Conservation (phyloP, 2,329 filamentous ascomycete species). For the Epichloe brachyelytri region DNA sequence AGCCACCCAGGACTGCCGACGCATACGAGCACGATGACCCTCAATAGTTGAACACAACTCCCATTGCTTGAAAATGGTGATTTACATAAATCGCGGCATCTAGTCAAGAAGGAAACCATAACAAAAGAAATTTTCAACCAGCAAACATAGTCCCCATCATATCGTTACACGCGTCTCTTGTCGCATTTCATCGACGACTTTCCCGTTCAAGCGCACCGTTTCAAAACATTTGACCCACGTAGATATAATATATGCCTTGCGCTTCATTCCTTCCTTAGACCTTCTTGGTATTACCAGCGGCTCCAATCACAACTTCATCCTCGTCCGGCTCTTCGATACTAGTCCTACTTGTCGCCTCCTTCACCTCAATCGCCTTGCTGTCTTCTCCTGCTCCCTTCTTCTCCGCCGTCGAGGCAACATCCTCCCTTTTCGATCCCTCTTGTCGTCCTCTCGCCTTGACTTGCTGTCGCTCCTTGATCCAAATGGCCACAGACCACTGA, state of each 20-base stretch:
- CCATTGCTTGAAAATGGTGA: conserved; percentile 4
- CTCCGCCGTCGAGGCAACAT: conserved; percentile 1
- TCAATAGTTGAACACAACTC: neutral
- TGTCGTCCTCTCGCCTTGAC: conserved; percentile 15
- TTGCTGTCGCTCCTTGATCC: conserved; percentile 25
- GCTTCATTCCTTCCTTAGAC: neutral
- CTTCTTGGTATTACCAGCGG: neutral
- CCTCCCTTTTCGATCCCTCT: conserved; percentile 14
- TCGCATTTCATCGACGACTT: neutral
- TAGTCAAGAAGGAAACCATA: neutral
- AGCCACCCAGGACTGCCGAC: neutral
- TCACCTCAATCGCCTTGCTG: conserved; percentile 35
- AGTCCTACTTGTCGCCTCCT: conserved; percentile 39
- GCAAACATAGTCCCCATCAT: neutral
- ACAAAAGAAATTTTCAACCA: neutral
- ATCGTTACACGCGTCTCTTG: conserved; percentile 1
- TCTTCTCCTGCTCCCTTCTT: conserved; percentile 13
- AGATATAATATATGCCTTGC: neutral
- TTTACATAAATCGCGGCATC: conserved; percentile 2
- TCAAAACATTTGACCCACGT: neutral
- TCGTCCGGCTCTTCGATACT: conserved; percentile 49
- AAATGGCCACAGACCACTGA: conserved; percentile 47
- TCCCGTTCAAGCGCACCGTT: neutral
- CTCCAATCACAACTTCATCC: conserved; percentile 30
- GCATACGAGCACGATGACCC: neutral